Conservation (phyloP, 306 rosid genomes). For the Crataegus laevigata region DNA sequence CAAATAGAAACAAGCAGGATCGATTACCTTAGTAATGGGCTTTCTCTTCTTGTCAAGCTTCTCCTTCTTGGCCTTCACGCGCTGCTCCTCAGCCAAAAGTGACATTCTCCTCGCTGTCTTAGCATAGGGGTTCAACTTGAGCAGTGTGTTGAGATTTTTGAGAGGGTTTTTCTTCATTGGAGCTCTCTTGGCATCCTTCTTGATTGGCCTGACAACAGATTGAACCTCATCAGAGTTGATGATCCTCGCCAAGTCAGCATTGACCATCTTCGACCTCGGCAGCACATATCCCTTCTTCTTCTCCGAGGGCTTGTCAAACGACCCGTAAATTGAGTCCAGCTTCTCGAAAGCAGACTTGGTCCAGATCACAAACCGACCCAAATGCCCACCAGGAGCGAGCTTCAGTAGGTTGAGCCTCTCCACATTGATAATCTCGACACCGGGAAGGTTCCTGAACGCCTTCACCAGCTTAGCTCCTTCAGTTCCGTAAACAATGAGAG, state of each 20-base stretch:
- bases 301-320: constrained; percentile 62
- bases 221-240: constrained; percentile 90
- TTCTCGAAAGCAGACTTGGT: constrained; percentile 86
- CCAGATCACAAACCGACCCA: constrained; percentile 81
- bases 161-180: constrained; percentile 77
- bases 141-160: constrained; percentile 62
- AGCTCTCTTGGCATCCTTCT: constrained; percentile 53
- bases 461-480: constrained; percentile 82
- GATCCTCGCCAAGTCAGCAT: constrained; percentile 67
- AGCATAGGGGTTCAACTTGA: constrained; percentile 73
- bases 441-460: constrained; percentile 72
- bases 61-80: constrained; percentile 70
- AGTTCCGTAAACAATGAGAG: constrained; percentile 59
- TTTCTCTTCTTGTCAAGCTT: constrained; percentile 81
- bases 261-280: constrained; percentile 73
- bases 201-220: constrained; percentile 66
- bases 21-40: constrained; percentile 45
- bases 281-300: constrained; percentile 64
- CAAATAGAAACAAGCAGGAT: background rate
- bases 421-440: constrained; percentile 62
- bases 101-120: constrained; percentile 77
- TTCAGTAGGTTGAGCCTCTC: constrained; percentile 67
- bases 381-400: constrained; percentile 85
- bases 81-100: constrained; percentile 65
- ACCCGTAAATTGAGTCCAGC: constrained; percentile 71